These are phyloP conservation scores for Eucalyptus albens DNA, from an alignment of 345 rosid genomes.

Conservation along the genomic window DNA sequence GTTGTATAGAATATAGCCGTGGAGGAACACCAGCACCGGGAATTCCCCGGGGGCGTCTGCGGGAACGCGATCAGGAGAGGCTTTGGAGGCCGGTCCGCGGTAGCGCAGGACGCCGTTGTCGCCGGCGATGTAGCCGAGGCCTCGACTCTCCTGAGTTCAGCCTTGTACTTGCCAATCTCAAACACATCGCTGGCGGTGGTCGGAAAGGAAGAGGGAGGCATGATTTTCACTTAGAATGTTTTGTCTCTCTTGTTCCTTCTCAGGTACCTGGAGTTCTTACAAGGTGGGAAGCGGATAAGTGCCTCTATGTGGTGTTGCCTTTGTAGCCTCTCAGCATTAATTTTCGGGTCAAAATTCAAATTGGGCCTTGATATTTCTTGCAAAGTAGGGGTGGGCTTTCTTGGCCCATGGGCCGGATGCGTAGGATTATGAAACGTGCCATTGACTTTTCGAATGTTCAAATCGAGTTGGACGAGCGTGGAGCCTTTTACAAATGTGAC, in stretches of 20 bases:
- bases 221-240: background rate
- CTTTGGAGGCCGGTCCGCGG: background rate
- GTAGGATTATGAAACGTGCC: background rate
- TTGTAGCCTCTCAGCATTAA: background rate
- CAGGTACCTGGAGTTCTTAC: background rate
- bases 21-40: conserved; percentile 69
- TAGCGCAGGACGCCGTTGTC: background rate
- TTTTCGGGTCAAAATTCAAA: background rate
- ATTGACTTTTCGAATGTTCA: background rate
- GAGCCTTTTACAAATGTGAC: background rate
- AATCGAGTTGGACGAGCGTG: background rate
- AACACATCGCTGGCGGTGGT: background rate
- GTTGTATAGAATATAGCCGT: conserved; percentile 73
- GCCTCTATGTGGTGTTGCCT: background rate
- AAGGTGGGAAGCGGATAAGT: background rate
- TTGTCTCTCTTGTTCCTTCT: background rate
- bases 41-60: conserved; percentile 42
- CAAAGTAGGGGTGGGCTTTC: background rate
- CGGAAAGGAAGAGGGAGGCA: background rate
- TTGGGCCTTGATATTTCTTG: background rate
- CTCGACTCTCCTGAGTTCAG: background rate
- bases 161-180: background rate
- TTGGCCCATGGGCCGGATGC: background rate
- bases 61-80: conserved; percentile 52
- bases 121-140: background rate